Evolutionary conservation across 2,329 filamentous ascomycete genomes (phyloP), one percentile per base, ranked within the genome.

Genomic region (Aspergillus jensenii): DNA sequence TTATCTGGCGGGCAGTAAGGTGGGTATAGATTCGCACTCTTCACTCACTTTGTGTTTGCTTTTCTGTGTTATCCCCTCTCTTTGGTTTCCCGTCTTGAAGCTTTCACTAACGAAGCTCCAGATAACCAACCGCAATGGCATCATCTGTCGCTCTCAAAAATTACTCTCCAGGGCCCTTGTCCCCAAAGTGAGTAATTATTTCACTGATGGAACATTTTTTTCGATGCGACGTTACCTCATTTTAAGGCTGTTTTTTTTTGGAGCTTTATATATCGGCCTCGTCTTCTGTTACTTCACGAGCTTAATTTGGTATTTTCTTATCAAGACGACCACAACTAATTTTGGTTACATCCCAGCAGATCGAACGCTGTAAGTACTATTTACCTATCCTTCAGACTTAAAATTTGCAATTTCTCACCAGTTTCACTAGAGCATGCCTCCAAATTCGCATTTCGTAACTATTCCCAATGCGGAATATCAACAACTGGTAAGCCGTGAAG

Each of bases 391-490:
- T 25, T 21, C 8, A 44, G n/a, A 21, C 15, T 39, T 25, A 14
- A 53, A 19, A 21, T 15, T 40, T 25, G 9, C 41, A 33, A 25
- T 33, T 23, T 5, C 55, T 37, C 39, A 51, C 4, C n/a, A 39
- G 17, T 44, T 17, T 55, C 70, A 65, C 45, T 63, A 73, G 53
- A 71, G 78, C 53, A 68, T 71, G 25, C 71, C 76, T 54, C 65
- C 74, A 15, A 63, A 68, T 56, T 53, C 73, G 40, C 68, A 73
- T 23, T 76, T 76, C 60, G 77, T 89, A 47, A 82, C 79, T 56
- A 82, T 91, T 55, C 76, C 82, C 39, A 85, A 81, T 67, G 71
- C 74, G 50, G 86, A 91, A 67, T 85, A 91, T 73, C 81, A 87
- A 50, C 72, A 71, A 49, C 78, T 91, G 59, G 78, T 86, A 64